phyloP scores from a whole-genome alignment of 2,329 filamentous ascomycete genomes.

The Fusarium circinatum region DNA sequence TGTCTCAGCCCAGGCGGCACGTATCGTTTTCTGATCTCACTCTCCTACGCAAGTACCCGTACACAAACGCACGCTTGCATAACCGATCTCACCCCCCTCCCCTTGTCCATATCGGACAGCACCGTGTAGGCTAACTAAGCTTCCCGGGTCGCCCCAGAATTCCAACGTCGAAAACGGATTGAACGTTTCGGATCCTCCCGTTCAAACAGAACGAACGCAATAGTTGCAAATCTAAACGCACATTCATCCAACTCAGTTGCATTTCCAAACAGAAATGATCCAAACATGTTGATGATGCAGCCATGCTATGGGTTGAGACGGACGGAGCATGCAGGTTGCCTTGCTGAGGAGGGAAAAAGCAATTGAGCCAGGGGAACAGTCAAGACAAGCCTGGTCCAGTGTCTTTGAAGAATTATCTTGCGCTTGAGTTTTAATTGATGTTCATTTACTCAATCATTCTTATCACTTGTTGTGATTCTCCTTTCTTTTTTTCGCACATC shows the following conservation, averaged over 20 bases:
- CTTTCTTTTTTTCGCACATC: rapidly evolving
- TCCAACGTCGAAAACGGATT: neutral
- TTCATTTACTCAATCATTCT: rapidly evolving
- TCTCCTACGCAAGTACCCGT: neutral
- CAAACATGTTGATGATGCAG: neutral
- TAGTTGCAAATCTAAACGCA: neutral
- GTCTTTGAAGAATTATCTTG: neutral
- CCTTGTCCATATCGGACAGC: rapidly evolving
- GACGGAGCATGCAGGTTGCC: neutral
- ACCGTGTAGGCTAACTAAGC: neutral
- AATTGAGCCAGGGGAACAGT: neutral
- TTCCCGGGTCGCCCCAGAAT: neutral
- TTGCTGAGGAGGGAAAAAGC: neutral
- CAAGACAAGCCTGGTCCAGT: neutral
- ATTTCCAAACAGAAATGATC: neutral
- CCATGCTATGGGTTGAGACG: neutral
- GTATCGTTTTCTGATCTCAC: neutral
- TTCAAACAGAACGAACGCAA: neutral
- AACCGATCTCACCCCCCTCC: neutral
- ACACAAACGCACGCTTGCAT: neutral
- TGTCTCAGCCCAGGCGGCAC: neutral
- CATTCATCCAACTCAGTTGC: rapidly evolving
- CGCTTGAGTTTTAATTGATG: neutral
- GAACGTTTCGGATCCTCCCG: neutral
- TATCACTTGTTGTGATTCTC: neutral